Conservation (phyloP, 345 rosid genomes). For the Pelargonium nanum region DNA sequence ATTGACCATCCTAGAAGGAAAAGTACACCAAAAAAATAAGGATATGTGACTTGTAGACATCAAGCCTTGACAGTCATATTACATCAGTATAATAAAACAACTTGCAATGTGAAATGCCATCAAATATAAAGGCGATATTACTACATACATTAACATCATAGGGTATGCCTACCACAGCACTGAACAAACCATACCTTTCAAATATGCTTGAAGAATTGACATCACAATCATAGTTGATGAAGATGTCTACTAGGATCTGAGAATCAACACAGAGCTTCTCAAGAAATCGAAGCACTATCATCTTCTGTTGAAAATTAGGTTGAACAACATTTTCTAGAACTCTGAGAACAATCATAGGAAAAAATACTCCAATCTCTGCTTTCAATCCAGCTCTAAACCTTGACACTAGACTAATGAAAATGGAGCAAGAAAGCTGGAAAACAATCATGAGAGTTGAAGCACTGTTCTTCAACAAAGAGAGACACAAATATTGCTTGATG, state of each 20-base stretch:
- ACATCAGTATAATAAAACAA: background rate
- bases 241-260: slow-evolving; percentile 93
- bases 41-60: background rate
- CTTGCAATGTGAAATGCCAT: background rate
- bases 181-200: slow-evolving; percentile 62
- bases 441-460: slow-evolving; percentile 92
- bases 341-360: slow-evolving; percentile 97
- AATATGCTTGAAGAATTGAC: slow-evolving; percentile 96
- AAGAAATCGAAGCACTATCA: slow-evolving; percentile 92
- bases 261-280: slow-evolving; percentile 96
- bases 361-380: slow-evolving; percentile 99
- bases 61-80: background rate
- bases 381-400: slow-evolving; percentile 97
- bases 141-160: too few species aligned
- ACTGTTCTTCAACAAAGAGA: slow-evolving; percentile 90
- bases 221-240: slow-evolving; percentile 97
- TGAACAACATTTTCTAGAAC: slow-evolving; percentile 94
- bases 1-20: slow-evolving; percentile 79
- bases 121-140: background rate
- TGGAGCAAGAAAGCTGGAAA: slow-evolving; percentile 99
- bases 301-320: slow-evolving; percentile 98
- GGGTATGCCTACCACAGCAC: background rate
- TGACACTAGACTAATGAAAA: slow-evolving; percentile 90
- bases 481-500: slow-evolving; percentile 92
- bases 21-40: too few species aligned